phyloP scores from a whole-genome alignment of 805 yeast genomes.

The Metschnikowia dekortorum region DNA sequence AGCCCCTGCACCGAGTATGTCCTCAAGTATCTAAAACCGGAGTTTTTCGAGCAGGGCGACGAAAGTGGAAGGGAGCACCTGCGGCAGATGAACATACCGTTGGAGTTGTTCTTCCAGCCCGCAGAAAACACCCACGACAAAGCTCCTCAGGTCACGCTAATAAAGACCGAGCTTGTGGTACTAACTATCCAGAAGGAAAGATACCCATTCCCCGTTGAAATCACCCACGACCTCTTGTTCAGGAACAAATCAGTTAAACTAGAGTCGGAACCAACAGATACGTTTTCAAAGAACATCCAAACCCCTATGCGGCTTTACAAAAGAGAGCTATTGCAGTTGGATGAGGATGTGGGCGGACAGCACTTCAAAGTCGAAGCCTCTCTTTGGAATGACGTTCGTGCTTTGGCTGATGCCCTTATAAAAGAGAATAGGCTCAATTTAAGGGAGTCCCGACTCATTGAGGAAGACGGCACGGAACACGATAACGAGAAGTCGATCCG shows the following conservation, averaged over 20 bases:
- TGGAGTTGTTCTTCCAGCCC: constrained; percentile 19
- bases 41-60: constrained; percentile 12
- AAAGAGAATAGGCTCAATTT: constrained; percentile 27
- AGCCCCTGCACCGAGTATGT: constrained; percentile 29
- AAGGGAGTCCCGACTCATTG: constrained; percentile 15
- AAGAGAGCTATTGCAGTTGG: constrained; percentile 21
- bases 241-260: constrained; percentile 18
- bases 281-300: constrained; percentile 29
- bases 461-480: constrained; percentile 20
- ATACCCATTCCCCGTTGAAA: constrained; percentile 32
- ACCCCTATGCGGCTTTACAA: constrained; percentile 31
- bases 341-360: constrained; percentile 22
- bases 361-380: constrained; percentile 26
- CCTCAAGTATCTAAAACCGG: constrained; percentile 22
- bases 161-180: constrained; percentile 29
- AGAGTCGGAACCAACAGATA: constrained; percentile 19
- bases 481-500: constrained; percentile 1
- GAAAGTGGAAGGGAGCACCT: constrained; percentile 4
- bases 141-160: constrained; percentile 24
- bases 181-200: constrained; percentile 29
- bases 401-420: constrained; percentile 27
- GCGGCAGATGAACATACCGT: constrained; percentile 26
- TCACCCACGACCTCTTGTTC: constrained; percentile 34
- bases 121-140: constrained; percentile 1
- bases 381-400: constrained; percentile 26